phyloP scores from a whole-genome alignment of 2,329 filamentous ascomycete genomes.

The Epichloe sp. region DNA sequence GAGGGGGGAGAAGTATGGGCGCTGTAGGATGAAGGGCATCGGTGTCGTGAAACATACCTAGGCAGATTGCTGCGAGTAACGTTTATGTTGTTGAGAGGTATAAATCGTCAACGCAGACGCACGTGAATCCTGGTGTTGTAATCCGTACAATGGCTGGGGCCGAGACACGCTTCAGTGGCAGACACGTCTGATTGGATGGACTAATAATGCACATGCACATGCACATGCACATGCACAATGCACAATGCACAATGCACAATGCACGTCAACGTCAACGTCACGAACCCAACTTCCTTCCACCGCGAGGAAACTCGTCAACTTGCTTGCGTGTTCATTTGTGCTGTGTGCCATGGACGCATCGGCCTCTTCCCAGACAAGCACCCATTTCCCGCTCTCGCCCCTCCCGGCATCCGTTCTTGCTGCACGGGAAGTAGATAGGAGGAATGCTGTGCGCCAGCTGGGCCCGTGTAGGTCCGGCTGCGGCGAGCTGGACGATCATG shows the following conservation, averaged over 20 bases:
- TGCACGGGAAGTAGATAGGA: conserved; percentile 23
- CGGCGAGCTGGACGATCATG: conserved; percentile 32
- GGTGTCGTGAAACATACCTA: conserved; percentile 5
- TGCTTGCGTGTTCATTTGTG: background rate
- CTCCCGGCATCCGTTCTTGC: conserved; percentile 31
- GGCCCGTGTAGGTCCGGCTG: conserved; percentile 31
- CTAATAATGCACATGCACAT: too few relatives aligned
- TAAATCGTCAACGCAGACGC: background rate
- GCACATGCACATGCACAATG: background rate
- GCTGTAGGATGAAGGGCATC: background rate
- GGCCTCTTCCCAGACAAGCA: conserved; percentile 28
- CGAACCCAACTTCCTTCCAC: too few relatives aligned
- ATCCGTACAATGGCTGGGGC: background rate
- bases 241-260: too few relatives aligned
- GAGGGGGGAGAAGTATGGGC: background rate
- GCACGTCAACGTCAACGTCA: too few relatives aligned
- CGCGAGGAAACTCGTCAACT: too few relatives aligned
- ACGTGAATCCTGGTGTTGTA: background rate
- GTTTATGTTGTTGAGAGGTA: conserved; percentile 1
- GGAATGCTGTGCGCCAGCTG: conserved; percentile 16
- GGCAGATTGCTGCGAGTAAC: conserved; percentile 10
- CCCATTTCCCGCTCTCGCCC: conserved; percentile 30
- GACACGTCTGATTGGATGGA: background rate
- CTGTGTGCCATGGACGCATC: background rate
- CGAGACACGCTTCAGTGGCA: background rate